A percentile compares a stretch with the other conserved stretches of the same genome.
These are phyloP conservation scores for Toxoplasma gondii DNA, from an alignment of 169 alveolate genomes.

Conservation along the genomic window DNA sequence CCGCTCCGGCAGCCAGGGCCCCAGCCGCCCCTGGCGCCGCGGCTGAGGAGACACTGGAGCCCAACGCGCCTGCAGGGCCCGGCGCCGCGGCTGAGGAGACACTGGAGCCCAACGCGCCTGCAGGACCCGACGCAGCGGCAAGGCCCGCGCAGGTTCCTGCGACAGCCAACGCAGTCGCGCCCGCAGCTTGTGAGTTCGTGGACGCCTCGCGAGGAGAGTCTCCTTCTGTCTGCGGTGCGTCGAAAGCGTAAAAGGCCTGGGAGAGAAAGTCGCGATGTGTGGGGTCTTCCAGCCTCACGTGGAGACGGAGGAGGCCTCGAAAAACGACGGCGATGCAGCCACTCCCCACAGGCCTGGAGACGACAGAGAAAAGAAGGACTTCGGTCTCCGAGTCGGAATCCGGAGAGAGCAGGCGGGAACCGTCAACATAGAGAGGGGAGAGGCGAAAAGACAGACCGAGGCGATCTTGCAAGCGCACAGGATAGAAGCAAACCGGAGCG, in stretches of 20 bases:
- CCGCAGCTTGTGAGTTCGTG: not conserved
- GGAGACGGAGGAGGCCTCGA: conserved; percentile 1
- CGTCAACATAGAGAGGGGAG: no score
- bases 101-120: not conserved
- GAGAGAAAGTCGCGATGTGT: not conserved
- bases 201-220: not conserved
- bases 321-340: conserved; percentile 26
- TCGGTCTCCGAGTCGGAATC: not conserved
- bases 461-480: no score
- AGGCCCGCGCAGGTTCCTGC: not conserved
- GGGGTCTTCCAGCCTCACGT: not conserved
- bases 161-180: not conserved
- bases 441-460: no score
- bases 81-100: not conserved
- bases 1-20: not conserved
- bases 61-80: not conserved
- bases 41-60: not conserved
- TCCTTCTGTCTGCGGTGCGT: not conserved
- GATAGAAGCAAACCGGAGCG: no score
- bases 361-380: not conserved
- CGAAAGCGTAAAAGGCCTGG: not conserved
- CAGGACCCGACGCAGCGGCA: not conserved
- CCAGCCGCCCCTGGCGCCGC: not conserved
- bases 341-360: conserved; percentile 1
- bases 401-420: no score